A percentile compares a stretch with the other conserved stretches of the same genome.
Conservation (phyloP, 768 basidiomycete species). For the Lactarius tabidus region DNA sequence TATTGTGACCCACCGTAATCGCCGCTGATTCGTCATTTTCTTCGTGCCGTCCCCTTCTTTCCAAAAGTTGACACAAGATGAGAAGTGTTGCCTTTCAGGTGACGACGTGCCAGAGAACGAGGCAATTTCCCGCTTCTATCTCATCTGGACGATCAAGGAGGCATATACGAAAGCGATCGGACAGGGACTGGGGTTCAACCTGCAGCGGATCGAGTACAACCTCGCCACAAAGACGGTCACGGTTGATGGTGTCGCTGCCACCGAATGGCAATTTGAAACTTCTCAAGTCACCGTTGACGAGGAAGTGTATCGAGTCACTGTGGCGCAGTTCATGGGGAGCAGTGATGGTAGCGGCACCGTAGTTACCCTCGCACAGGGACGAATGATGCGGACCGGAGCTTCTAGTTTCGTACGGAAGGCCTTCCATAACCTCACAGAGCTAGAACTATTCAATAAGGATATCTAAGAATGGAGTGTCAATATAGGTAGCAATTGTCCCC, state of each 20-base stretch:
- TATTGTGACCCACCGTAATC: conserved; percentile 16
- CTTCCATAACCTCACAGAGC: conserved; percentile 16
- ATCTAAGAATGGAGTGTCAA: conserved; percentile 6
- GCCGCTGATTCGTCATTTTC: not conserved
- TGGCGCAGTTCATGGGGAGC: conserved; percentile 56
- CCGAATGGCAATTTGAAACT: conserved; percentile 66
- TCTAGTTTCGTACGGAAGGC: conserved; percentile 22
- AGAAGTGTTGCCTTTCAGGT: conserved; percentile 32
- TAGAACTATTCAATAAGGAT: conserved; percentile 11
- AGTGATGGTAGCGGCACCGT: conserved; percentile 17
- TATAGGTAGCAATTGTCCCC: conserved; percentile 9
- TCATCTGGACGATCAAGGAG: conserved; percentile 89
- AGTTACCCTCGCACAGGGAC: conserved; percentile 12
- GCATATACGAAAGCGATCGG: conserved; percentile 90
- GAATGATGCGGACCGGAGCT: conserved; percentile 19
- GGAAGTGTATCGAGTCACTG: conserved; percentile 62
- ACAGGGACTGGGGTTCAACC: conserved; percentile 77
- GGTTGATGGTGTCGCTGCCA: conserved; percentile 53
- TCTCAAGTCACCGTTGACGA: conserved; percentile 49
- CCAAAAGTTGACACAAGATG: conserved; percentile 41
- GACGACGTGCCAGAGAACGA: conserved; percentile 44
- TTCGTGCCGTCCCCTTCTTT: not conserved
- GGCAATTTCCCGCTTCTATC: conserved; percentile 62
- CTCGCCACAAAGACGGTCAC: conserved; percentile 46
- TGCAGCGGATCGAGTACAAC: conserved; percentile 71